Evolutionary conservation across 2,329 filamentous ascomycete genomes (phyloP), one percentile per base, ranked within the genome.

Genomic region (Ophiostoma sp.): DNA sequence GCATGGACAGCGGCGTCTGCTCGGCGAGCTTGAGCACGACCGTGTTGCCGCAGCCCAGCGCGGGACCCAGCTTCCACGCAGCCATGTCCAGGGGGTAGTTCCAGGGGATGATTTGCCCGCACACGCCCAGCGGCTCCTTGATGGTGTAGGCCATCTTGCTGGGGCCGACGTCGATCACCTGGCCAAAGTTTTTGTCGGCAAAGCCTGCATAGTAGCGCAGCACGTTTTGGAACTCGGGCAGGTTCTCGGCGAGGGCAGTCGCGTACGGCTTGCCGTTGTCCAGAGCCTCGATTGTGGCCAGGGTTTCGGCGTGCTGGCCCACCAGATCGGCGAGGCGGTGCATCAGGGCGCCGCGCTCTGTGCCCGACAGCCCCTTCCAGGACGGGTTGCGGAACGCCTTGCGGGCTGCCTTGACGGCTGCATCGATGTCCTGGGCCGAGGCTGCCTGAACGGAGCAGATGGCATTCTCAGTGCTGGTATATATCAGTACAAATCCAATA

Each of bases 251-350:
- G n/a, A 89, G 79, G 1, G 90, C 85, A 20, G 88, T 86, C 3
- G 82, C 79, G 78, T 91, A 92, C 4, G 90, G 89, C 78, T 94
- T 93, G 77, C 90, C 92, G 76, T 93, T 94, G 78, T 95, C 91
- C 84, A 91, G 89, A 0, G 90, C 89, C 80, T 95, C 91, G 66
- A 85, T 80, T 15, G 82, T 80, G 48, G 82, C 81, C 27, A 85
- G 76, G 1, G 76, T 76, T 72, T 83, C 83, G 36, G 83, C 83
- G 77, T 95, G 83, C 76, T 88, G 77, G 68, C 89, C 87, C 48
- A 94, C 82, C 44, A 94, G 81, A 71, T 90, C 86, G 27, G 89
- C 88, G 39, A 94, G 85, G 77, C 88, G 90, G 77, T 83, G 82
- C 84, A 95, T 85, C 71, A 94, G 79, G 33, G 83, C 83, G 54